Evolutionary conservation across 345 rosid genomes (phyloP), one percentile per base, ranked within the genome.

Genomic region (Ceriops decandra): DNA sequence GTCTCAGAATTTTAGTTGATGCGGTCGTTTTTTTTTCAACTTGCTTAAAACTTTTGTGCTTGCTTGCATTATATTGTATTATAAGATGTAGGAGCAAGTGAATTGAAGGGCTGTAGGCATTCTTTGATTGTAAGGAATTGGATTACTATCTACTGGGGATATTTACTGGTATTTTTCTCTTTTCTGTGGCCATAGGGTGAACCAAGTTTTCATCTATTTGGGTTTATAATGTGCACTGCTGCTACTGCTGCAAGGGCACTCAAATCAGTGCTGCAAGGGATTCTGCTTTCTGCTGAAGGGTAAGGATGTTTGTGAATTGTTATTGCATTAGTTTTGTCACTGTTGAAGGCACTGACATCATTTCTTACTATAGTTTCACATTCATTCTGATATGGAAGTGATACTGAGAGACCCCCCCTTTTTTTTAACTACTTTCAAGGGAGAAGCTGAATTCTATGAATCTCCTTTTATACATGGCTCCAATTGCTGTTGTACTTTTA

Each of bases 381-480:
- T 42, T 42, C 26, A 16, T 64, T 61, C 5, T 28, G 57, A 26
- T 26, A 13, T 22, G 62, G 59, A 11, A 10, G 10, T 11, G 17
- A 59, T 66, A 57, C 3, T 26, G n/a, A 67, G 2, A 35, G 16
- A 16, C 42, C 47, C 2, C n/a, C 54, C 60, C 27, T 28, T 31
- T 71, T 65, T 32, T 68, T 52, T 76, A 82, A 19, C 17, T 13
- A 42, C 17, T 42, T 42, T 42, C 49, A 70, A 95, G 99, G 90
- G 99, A 95, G 85, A 95, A 92, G 87, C 89, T 95, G 69, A 90
- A 92, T 84, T 92, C 99, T 30, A 92, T 95, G 98, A 95, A 95
- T 74, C 91, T 95, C 15, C 95, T 95, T 51, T 85, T 95, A 5
- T 95, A 95, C 85, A 95, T 95, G 99, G 97, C 98, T 74, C 99